Percentiles rank a stretch among this genome's conserved stretches.
Conservation (phyloP, 2,329 filamentous ascomycete genomes). For the Exophiala viscosa region DNA sequence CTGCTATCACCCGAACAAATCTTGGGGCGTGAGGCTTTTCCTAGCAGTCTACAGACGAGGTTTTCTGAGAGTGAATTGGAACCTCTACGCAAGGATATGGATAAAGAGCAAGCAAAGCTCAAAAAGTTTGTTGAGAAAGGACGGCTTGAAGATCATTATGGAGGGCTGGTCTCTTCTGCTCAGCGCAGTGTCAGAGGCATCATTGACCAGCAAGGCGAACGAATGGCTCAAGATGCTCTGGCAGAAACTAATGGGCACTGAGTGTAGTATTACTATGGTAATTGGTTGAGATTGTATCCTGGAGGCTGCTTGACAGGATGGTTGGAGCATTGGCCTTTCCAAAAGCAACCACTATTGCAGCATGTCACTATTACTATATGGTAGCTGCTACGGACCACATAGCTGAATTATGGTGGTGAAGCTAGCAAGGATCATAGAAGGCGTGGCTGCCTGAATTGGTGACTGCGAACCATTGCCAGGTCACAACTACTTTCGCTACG, state of each 20-base stretch:
- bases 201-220: slow-evolving; percentile 20
- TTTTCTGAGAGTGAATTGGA: slow-evolving; percentile 21
- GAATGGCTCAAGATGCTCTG: slow-evolving; percentile 12
- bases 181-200: slow-evolving; percentile 14
- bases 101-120: slow-evolving; percentile 36
- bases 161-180: slow-evolving; percentile 24
- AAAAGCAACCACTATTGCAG: too few species aligned
- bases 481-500: too few species aligned
- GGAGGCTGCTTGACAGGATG: too few species aligned
- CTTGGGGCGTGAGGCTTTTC: slow-evolving; percentile 16
- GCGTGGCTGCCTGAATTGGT: too few species aligned
- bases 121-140: slow-evolving; percentile 35
- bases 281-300: too few species aligned
- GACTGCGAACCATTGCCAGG: too few species aligned
- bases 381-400: too few species aligned
- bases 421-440: too few species aligned
- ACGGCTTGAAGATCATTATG: slow-evolving; percentile 25
- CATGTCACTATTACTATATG: too few species aligned
- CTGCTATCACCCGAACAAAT: slow-evolving; percentile 20
- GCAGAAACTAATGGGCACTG: neutral
- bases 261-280: neutral
- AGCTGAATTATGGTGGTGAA: too few species aligned
- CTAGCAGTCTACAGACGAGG: slow-evolving; percentile 15
- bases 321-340: too few species aligned
- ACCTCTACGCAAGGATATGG: slow-evolving; percentile 23